Evolutionary conservation across 2,329 filamentous ascomycete species (phyloP), one percentile per base, ranked within the genome.

Genomic region (Penicillium sp.): DNA sequence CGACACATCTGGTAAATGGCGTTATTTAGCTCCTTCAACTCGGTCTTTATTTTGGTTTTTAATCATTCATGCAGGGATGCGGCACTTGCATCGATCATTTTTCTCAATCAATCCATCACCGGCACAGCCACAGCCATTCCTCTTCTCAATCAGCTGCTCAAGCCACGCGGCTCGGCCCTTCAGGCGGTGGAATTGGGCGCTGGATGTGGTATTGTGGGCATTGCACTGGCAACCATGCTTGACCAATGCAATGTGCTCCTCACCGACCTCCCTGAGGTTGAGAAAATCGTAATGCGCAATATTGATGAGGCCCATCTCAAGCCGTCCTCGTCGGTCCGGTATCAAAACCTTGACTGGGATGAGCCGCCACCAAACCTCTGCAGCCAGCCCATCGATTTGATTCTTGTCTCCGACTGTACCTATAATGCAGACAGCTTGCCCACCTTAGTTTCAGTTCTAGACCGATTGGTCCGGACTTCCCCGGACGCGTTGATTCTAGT

Each of bases 361-460:
- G 70, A 78, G 14, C 70, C 78, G 3, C 71, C 87, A 7, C 78
- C 82, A 4, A 68, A 76, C 37, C 70, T 79, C 11, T 66, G 64
- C 22, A 62, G 65, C 24, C 66, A 66, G 37, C 65, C 65, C 11
- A 79, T 84, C 65, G 83, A 89, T 68, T 66, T 90, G 33, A 79
- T 90, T 22, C 69, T 90, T 4, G 82, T 89, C 1, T 86, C 87
- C 2, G 88, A 91, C 69, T 90, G 88, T 72, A 90, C 87, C 1
- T 91, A 91, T 74, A 90, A 90, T 69, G 78, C 82, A 16, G 87
- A 89, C 65, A 88, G 84, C 57, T 81, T 87, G 51, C 84, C 85
- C 3, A 80, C 84, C 24, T 75, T 90, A 37, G 86, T 90, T 8
- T 73, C 74, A 27, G 87, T 85, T 1, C 73, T 90, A 10, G 64